Evolutionary conservation across 2,329 filamentous ascomycete genomes (phyloP).

Genomic region (Alternaria burnsii): DNA sequence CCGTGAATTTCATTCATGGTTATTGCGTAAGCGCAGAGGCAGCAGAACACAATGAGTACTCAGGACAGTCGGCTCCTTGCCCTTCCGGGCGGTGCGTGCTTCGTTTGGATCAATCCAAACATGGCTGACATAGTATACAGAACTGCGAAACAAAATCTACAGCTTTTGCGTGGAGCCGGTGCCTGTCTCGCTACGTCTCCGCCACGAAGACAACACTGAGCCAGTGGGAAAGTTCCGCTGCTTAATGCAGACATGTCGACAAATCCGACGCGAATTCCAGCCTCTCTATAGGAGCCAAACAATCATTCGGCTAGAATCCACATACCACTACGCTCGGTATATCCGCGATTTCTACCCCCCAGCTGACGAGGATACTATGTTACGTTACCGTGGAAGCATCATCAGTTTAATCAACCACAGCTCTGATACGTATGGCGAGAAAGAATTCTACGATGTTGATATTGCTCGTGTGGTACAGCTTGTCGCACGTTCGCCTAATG

Average conservation of each 20-base stretch:
- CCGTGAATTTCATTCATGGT: neutral
- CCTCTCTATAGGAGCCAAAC: conserved; percentile 12
- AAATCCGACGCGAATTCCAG: conserved; percentile 27
- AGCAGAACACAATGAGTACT: neutral
- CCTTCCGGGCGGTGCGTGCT: neutral
- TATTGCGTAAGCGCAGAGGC: neutral
- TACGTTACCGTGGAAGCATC: neutral
- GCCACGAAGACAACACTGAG: neutral
- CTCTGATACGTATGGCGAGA: neutral
- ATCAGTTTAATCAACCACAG: neutral
- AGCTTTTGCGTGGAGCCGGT: neutral
- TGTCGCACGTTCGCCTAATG: neutral
- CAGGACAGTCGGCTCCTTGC: neutral
- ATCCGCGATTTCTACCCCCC: neutral
- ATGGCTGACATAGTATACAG: neutral
- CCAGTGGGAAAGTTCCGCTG: neutral
- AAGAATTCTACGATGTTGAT: neutral
- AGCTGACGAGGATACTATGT: neutral
- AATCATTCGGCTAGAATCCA: neutral
- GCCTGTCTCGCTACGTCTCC: neutral
- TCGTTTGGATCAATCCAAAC: neutral
- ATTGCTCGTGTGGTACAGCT: neutral
- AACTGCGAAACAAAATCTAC: conserved; percentile 2
- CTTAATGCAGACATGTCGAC: conserved; percentile 13
- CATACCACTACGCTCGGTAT: neutral